Evolutionary conservation across 805 yeast genomes (phyloP).

Genomic region (Jamesozyma jinghongensis): DNA sequence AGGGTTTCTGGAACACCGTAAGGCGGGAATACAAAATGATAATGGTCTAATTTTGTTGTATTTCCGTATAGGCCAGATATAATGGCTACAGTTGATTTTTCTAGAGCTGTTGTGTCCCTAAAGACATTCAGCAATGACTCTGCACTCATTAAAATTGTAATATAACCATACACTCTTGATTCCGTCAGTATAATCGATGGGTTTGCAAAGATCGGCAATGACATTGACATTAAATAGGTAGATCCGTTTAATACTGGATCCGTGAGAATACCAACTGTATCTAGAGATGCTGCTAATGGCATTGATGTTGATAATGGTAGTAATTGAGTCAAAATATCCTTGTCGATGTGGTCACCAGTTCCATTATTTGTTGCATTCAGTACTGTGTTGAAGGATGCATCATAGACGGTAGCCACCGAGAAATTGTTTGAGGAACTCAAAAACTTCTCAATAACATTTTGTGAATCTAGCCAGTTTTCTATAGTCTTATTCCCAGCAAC

Average conservation of each 20-base stretch:
- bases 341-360: conserved; percentile 30
- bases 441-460: conserved; percentile 47
- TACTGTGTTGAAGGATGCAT: conserved; percentile 44
- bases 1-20: conserved; percentile 13
- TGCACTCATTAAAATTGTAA: conserved; percentile 50
- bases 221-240: conserved; percentile 57
- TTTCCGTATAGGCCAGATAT: conserved; percentile 24
- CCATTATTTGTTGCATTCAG: conserved; percentile 35
- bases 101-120: conserved; percentile 36
- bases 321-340: conserved; percentile 30
- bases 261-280: conserved; percentile 41
- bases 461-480: conserved; percentile 39
- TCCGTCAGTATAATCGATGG: conserved; percentile 55
- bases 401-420: conserved; percentile 59
- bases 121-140: conserved; percentile 34
- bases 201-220: conserved; percentile 66
- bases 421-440: conserved; percentile 54
- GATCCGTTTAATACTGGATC: conserved; percentile 54
- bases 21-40: conserved; percentile 37
- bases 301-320: conserved; percentile 44
- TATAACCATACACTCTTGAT: conserved; percentile 58
- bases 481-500: conserved; percentile 64
- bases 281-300: conserved; percentile 37
- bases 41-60: conserved; percentile 28
- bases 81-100: conserved; percentile 28